Evolutionary conservation across 2,329 filamentous ascomycete species (phyloP).

Genomic region (Bipolaris oryzae): DNA sequence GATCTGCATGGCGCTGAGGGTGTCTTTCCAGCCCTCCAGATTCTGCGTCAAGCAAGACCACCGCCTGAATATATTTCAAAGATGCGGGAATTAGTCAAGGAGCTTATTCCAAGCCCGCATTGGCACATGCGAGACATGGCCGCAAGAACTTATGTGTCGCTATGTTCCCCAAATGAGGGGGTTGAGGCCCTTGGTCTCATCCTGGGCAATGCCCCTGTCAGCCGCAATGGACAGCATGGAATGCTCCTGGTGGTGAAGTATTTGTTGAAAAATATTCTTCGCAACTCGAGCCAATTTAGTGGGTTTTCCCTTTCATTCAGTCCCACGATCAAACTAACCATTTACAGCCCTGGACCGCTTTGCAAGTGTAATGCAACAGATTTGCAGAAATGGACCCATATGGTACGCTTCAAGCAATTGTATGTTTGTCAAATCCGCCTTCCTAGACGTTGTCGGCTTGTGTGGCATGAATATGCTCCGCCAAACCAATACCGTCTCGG

Average conservation of each 20-base stretch:
- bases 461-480: constrained; percentile 33
- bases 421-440: constrained; percentile 43
- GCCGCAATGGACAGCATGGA: constrained; percentile 41
- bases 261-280: constrained; percentile 33
- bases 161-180: constrained; percentile 37
- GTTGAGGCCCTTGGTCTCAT: constrained; percentile 28
- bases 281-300: constrained; percentile 17
- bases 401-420: constrained; percentile 35
- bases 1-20: constrained; percentile 61
- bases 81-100: constrained; percentile 64
- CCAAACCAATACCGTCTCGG: constrained; percentile 23
- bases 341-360: constrained; percentile 25
- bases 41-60: constrained; percentile 73
- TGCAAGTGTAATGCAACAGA: constrained; percentile 25
- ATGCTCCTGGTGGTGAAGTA: constrained; percentile 42
- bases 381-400: constrained; percentile 16
- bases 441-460: constrained; percentile 44
- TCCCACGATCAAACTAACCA: neutral
- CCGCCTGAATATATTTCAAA: constrained; percentile 64
- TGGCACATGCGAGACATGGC: constrained; percentile 86
- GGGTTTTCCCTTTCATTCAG: constrained; percentile 1
- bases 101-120: constrained; percentile 69
- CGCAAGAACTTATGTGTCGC: constrained; percentile 66
- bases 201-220: constrained; percentile 18
- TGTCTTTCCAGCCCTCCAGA: constrained; percentile 82